These are phyloP conservation scores for Sporothrix brasiliensis DNA, from an alignment of 2,329 filamentous ascomycete genomes.

Conservation along the genomic window DNA sequence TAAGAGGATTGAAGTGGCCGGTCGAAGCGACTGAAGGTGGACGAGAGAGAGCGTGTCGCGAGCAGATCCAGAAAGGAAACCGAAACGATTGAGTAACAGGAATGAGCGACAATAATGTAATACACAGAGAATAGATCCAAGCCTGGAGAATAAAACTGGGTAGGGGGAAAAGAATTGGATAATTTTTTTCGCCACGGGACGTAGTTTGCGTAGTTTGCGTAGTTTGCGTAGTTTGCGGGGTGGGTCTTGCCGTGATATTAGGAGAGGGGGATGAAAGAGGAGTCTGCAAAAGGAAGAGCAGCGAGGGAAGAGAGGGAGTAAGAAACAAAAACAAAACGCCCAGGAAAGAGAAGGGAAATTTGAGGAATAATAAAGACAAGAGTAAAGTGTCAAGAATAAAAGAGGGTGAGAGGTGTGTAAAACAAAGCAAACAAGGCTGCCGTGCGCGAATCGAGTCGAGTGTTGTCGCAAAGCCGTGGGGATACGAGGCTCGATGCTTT, in stretches of 20 bases:
- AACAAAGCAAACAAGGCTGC: constrained; percentile 21
- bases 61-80: constrained; percentile 14
- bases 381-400: not conserved
- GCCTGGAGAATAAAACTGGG: constrained; percentile 19
- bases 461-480: constrained; percentile 16
- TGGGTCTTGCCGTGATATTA: constrained; percentile 33
- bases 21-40: not conserved
- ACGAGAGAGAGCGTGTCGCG: constrained; percentile 1
- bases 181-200: constrained; percentile 31
- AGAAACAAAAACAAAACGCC: not conserved
- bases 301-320: not conserved
- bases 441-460: constrained; percentile 14
- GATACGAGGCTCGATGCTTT: constrained; percentile 28
- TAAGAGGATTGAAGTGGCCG: not conserved
- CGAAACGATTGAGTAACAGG: constrained; percentile 29
- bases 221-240: constrained; percentile 31
- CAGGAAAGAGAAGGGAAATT: constrained; percentile 12
- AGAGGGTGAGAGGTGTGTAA: not conserved
- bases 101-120: constrained; percentile 26
- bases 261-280: constrained; percentile 28
- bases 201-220: constrained; percentile 31
- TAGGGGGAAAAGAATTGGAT: constrained; percentile 24
- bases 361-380: constrained; percentile 11
- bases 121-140: constrained; percentile 20
- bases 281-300: constrained; percentile 20